Conservation (phyloP, 768 basidiomycete genomes). For the Hericium rajendrae region DNA sequence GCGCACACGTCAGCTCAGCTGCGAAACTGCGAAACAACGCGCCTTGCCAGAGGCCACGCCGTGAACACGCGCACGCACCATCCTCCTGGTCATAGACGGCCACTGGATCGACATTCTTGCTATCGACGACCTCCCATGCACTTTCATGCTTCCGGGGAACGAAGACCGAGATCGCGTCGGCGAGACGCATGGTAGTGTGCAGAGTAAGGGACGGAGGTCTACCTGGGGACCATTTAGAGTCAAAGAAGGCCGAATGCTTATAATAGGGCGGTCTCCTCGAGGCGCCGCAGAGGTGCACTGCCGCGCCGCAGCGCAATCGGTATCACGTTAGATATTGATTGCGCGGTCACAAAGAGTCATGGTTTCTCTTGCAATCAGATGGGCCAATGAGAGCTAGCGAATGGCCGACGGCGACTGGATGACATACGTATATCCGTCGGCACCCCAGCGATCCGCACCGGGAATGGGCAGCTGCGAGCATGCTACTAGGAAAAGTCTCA, state of each 20-base stretch:
- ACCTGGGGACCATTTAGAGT: not conserved
- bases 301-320: not conserved
- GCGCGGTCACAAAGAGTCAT: not conserved
- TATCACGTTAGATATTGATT: conserved; percentile 1
- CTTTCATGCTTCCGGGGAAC: conserved; percentile 45
- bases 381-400: not conserved
- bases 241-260: not conserved
- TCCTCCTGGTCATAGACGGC: conserved; percentile 52
- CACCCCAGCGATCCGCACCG: too few species aligned
- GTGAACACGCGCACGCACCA: conserved; percentile 28
- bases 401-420: not conserved
- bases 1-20: not conserved
- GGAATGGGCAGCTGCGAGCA: too few species aligned
- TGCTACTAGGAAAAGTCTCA: too few species aligned
- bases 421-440: not conserved
- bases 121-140: conserved; percentile 75
- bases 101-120: conserved; percentile 53
- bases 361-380: not conserved
- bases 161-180: conserved; percentile 20
- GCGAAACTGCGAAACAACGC: too few species aligned
- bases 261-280: not conserved
- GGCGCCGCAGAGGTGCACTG: not conserved
- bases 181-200: conserved; percentile 10
- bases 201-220: not conserved
- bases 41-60: not conserved